Evolutionary conservation across 768 basidiomycete genomes (phyloP).

Genomic region (Rhizopogon vulgaris): DNA sequence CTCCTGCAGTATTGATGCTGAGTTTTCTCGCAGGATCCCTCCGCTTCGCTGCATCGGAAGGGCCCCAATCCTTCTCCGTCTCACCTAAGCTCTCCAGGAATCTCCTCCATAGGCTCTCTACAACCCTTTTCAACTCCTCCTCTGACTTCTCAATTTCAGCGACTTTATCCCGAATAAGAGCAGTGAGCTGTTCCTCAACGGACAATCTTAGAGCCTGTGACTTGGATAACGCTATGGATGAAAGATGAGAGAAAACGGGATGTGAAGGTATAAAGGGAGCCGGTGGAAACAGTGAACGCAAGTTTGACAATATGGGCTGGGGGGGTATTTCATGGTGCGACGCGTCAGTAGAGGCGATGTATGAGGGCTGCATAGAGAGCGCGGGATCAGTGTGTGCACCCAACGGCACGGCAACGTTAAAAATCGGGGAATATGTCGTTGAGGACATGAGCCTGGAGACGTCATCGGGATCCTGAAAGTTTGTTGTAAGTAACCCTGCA

Average conservation of each 20-base stretch:
- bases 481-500: constrained; percentile 3
- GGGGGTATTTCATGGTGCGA: constrained; percentile 19
- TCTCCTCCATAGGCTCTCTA: constrained; percentile 57
- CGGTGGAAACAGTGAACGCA: constrained; percentile 64
- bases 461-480: constrained; percentile 19
- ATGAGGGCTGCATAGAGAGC: constrained; percentile 20
- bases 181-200: constrained; percentile 53
- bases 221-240: constrained; percentile 46
- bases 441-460: constrained; percentile 29
- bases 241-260: constrained; percentile 60
- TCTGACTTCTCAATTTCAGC: constrained; percentile 54
- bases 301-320: constrained; percentile 39
- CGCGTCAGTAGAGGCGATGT: constrained; percentile 22
- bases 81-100: constrained; percentile 45
- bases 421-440: constrained; percentile 37
- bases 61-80: constrained; percentile 33
- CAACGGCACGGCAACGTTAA: constrained; percentile 40
- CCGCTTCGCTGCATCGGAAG: constrained; percentile 10
- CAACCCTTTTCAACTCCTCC: constrained; percentile 45
- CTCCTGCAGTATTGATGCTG: constrained; percentile 14
- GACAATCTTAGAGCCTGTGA: constrained; percentile 48
- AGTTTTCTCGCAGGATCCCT: constrained; percentile 17
- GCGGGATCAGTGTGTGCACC: constrained; percentile 12
- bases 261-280: constrained; percentile 75
- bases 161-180: constrained; percentile 47